Evolutionary conservation across 2,329 filamentous ascomycete genomes (phyloP).

Genomic region (Acrocalymma vagum): DNA sequence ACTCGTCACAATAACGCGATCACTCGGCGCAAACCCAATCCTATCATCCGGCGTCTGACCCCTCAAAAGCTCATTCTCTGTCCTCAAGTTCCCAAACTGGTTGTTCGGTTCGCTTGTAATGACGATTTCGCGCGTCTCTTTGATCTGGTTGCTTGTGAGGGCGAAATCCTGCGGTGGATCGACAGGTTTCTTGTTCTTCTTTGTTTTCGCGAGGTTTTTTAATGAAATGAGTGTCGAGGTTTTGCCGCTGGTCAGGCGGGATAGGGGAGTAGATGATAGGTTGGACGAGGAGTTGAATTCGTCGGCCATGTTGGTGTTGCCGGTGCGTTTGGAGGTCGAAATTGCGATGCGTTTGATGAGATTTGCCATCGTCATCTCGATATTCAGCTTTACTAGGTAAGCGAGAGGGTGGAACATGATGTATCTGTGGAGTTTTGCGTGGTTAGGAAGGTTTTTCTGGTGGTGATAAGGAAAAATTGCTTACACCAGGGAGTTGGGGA

Average conservation of each 20-base stretch:
- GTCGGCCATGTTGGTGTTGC: slow-evolving; percentile 16
- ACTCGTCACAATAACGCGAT: neutral
- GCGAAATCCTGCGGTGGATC: slow-evolving; percentile 6
- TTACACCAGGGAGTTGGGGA: slow-evolving; percentile 50
- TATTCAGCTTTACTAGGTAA: slow-evolving; percentile 56
- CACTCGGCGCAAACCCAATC: neutral
- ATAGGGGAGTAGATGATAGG: slow-evolving; percentile 10
- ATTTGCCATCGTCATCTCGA: slow-evolving; percentile 59
- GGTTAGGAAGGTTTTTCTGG: neutral
- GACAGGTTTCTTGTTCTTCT: too few species aligned
- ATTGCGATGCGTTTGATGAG: slow-evolving; percentile 47
- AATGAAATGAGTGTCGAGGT: too few species aligned
- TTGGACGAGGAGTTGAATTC: slow-evolving; percentile 21
- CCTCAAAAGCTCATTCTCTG: too few species aligned
- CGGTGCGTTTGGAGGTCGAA: slow-evolving; percentile 18
- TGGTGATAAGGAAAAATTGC: slow-evolving; percentile 3
- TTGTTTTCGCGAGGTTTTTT: too few species aligned
- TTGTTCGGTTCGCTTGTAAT: slow-evolving; percentile 11
- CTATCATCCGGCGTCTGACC: neutral
- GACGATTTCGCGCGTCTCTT: slow-evolving; percentile 20
- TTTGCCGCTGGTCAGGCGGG: too few species aligned
- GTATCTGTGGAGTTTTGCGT: slow-evolving; percentile 35
- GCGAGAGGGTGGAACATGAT: slow-evolving; percentile 57
- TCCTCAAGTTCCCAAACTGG: neutral
- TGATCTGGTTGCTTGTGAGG: slow-evolving; percentile 17